Conservation (phyloP, 331 rosid species). For the Phaseolus coccineus region DNA sequence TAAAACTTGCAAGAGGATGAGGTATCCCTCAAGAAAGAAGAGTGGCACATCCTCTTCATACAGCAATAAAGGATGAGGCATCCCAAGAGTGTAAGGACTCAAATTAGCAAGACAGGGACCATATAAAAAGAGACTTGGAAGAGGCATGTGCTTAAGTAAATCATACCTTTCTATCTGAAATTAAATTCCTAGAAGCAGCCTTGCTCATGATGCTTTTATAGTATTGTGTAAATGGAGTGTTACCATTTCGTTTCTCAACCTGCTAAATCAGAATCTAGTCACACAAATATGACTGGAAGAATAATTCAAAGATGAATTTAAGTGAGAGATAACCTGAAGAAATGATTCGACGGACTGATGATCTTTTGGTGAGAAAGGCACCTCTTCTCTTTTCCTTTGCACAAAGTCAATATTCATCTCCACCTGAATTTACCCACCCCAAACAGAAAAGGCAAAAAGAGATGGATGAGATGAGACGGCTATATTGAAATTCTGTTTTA, state of each 20-base stretch:
- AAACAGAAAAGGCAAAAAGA: not conserved
- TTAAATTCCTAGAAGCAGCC: constrained; percentile 70
- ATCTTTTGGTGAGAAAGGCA: constrained; percentile 84
- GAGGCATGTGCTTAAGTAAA: constrained; percentile 34
- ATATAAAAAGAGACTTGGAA: not conserved
- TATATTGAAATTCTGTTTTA: constrained; percentile 7
- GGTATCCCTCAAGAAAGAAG: not conserved
- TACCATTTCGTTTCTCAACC: constrained; percentile 69
- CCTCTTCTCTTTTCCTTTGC: constrained; percentile 82
- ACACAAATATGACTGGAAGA: constrained; percentile 22
- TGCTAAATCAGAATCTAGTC: constrained; percentile 49
- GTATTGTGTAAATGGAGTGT: constrained; percentile 68
- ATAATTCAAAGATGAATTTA: not conserved
- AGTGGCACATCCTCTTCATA: not conserved
- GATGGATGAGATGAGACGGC: constrained; percentile 22
- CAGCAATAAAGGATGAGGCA: not conserved
- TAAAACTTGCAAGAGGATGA: no score
- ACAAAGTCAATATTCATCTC: constrained; percentile 79
- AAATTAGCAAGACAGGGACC: not conserved
- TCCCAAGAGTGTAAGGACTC: not conserved
- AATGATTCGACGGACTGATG: constrained; percentile 73
- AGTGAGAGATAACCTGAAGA: constrained; percentile 72
- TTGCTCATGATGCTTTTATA: constrained; percentile 80
- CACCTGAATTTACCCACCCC: constrained; percentile 58
- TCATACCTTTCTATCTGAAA: constrained; percentile 67